These are phyloP conservation scores for Porogramme epimiltina DNA, from an alignment of 1,284 basidiomycete species.

Conservation along the genomic window DNA sequence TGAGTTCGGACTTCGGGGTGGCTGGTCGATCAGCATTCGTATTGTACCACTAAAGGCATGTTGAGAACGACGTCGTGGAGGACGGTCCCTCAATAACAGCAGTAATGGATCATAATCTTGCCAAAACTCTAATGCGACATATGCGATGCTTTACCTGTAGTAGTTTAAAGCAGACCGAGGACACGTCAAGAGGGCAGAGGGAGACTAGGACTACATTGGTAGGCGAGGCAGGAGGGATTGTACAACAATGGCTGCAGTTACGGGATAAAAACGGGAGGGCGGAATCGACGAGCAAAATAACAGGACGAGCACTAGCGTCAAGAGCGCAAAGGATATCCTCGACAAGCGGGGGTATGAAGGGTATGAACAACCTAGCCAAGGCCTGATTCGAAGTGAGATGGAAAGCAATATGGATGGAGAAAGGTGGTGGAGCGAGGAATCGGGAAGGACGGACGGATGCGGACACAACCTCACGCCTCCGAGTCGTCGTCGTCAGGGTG, in stretches of 20 bases:
- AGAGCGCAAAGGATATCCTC: not conserved
- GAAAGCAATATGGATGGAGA: not conserved
- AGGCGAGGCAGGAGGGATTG: not conserved
- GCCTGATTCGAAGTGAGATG: not conserved
- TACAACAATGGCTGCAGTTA: constrained; percentile 16
- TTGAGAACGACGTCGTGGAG: no score
- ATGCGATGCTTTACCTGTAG: no score
- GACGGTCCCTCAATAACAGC: no score
- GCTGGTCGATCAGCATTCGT: no score
- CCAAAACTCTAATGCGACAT: no score
- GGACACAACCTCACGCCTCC: not conserved
- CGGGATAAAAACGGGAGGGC: constrained; percentile 6
- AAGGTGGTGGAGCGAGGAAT: not conserved
- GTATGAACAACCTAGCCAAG: not conserved
- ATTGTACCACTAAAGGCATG: no score
- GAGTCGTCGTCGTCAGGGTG: constrained; percentile 9
- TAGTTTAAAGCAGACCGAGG: no score
- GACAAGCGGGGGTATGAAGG: constrained; percentile 1
- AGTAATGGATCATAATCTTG: no score
- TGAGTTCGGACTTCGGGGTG: no score
- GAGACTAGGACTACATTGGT: constrained; percentile 14
- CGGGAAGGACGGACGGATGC: not conserved
- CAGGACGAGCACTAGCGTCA: not conserved
- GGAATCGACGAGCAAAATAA: not conserved
- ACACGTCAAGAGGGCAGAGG: no score